Base-by-base conservation (phyloP, 768 basidiomycete genomes). In the Piloderma croceum region DNA sequence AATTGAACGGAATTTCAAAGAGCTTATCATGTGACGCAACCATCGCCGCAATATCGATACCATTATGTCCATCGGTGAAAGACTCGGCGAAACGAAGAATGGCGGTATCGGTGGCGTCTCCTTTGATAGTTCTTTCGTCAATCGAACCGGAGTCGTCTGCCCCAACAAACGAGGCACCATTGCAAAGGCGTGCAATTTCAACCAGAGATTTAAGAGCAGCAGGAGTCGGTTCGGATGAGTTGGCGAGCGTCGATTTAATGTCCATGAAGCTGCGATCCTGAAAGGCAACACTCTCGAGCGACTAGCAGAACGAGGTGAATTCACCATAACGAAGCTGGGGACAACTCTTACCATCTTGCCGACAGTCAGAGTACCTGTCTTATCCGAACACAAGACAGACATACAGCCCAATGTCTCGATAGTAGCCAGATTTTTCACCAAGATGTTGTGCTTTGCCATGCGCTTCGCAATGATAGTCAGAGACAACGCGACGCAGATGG, bases 321-420 rank as follows among this genome's bases (percentile, higher is more conserved):
- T 19, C 13, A 38, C 15, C 23, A 35, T 25, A 23, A 19, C 6
- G 11, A 12, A 10, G 33, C 39, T 19, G 19, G 38, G 19, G 45
- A 17, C 23, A 12, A 3, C 13, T 29, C 56, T 47, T 37, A 59
- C 65, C 76, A 77, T 78, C 46, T 62, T 62, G 20, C 69, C 71
- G 33, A 69, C 54, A 1, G 71, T 76, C 25, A 77, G 53, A n/a
- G n/a, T n/a, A n/a, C n/a, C n/a, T n/a, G n/a, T n/a, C n/a, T n/a
- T n/a, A n/a, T n/a, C n/a, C n/a, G n/a, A n/a, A n/a, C n/a, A n/a
- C n/a, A 79, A 42, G 24, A 75, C 68, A n/a, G 70, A 68, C 45
- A 78, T 73, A n/a, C 64, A 61, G 1, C 76, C 76, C 3, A 77
- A 62, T 0, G 73, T 73, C 46, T 77, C 76, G 38, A 78, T 71